Conservation (phyloP, 495 filamentous ascomycete species). For the Glonium stellatum region DNA sequence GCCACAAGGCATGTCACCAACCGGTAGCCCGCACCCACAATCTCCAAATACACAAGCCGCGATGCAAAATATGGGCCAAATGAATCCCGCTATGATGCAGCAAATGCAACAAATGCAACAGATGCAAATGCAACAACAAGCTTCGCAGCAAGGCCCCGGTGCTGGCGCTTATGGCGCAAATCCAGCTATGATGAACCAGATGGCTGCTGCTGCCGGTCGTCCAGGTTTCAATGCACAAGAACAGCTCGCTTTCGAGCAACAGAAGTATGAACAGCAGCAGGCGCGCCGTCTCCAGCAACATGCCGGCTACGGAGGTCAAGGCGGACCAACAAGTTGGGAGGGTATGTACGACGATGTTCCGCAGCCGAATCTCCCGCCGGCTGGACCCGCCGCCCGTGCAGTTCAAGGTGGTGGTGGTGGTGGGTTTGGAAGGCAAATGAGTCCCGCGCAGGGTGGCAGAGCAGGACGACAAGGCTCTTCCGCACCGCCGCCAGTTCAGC, state of each 20-base stretch:
- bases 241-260: constrained; percentile 78
- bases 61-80: constrained; percentile 40
- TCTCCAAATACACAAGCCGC: constrained; percentile 30
- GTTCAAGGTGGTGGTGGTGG: constrained; percentile 14
- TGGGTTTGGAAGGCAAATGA: constrained; percentile 21
- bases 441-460: constrained; percentile 32
- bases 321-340: constrained; percentile 80
- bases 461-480: constrained; percentile 41
- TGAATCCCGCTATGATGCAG: constrained; percentile 68
- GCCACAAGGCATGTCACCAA: constrained; percentile 16
- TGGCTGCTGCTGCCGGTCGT: constrained; percentile 31
- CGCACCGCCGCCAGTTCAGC: constrained; percentile 27
- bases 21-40: constrained; percentile 44
- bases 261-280: constrained; percentile 76
- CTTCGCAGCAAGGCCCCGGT: constrained; percentile 11
- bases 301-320: constrained; percentile 33
- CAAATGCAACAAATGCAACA: constrained; percentile 57
- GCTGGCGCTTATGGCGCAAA: constrained; percentile 8
- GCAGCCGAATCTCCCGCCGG: constrained; percentile 59
- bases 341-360: constrained; percentile 99
- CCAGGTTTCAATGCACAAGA: constrained; percentile 56
- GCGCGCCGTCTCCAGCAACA: constrained; percentile 37
- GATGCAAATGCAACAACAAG: constrained; percentile 32
- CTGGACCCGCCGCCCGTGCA: constrained; percentile 42
- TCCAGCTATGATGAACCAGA: constrained; percentile 11